Base-by-base conservation (phyloP, 1,139 yeast species). In the Candida glucosophila region DNA sequence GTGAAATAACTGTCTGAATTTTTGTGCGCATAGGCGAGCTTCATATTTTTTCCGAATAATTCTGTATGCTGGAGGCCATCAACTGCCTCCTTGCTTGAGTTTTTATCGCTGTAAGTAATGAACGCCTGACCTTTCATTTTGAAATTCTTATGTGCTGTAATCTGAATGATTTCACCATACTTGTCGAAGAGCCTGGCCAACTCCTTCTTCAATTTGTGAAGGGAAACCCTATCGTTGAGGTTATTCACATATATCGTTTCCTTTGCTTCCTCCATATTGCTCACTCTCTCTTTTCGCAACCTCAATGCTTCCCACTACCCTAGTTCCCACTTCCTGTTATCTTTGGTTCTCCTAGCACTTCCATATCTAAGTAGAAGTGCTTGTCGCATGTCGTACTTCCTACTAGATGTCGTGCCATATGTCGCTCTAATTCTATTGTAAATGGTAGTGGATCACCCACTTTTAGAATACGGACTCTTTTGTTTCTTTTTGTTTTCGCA, bases 81-180 rank as follows among this genome's bases (percentile, higher is more conserved):
- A 12, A 69, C 42, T 1, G 92, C 92, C 16, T 43, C 41, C 3
- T 41, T 34, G 1, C 92, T 80, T 5, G 57, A 47, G 3, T 55
- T 54, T 2, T 45, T 40, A 12, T 51, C 45, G 3, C 55, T 61
- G 35, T 75, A 77, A 0, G 88, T 77, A 5, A 90, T 64, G 49
- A 86, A 90, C 2, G 95, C 95, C 49, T 86, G 96, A 2, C 95
- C 95, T 30, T 76, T 65, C 67, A 81, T 63, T 31, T 63, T 66
- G 15, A 81, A 43, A 40, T 75, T 77, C 35, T 67, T 67, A 34
- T 74, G 77, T 1, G 86, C 74, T 1, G 73, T 61, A 5, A 85
- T 53, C 22, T 69, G 72, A 8, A 65, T 37, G 1, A 80, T 58
- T 1, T 54, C 45, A 0, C 82, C 79, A 44, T 60, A 73, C 10